Percentiles rank a stretch among this genome's conserved stretches.
These are phyloP conservation scores for Monotropa hypopitys DNA, from an alignment of 179 eudicot species.

Conservation along the genomic window DNA sequence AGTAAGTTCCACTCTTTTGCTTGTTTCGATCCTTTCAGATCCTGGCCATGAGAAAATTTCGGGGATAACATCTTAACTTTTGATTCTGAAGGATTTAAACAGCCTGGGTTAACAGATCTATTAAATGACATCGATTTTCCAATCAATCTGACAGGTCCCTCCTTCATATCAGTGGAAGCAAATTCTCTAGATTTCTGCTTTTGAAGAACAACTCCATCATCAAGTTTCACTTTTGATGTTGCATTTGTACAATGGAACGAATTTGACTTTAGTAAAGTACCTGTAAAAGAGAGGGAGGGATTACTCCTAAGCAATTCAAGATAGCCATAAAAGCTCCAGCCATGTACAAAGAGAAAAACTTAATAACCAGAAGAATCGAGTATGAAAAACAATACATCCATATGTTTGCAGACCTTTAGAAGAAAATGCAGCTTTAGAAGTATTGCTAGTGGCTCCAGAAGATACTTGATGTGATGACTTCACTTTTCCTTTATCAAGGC, in stretches of 20 bases:
- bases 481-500: slow-evolving; percentile 37
- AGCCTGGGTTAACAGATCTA: slow-evolving; percentile 32
- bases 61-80: slow-evolving; percentile 81
- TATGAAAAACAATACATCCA: slow-evolving; percentile 17
- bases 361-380: neutral
- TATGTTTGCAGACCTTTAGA: slow-evolving; percentile 21
- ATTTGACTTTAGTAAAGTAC: slow-evolving; percentile 57
- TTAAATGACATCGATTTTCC: slow-evolving; percentile 71
- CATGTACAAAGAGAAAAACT: neutral
- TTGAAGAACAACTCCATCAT: slow-evolving; percentile 48
- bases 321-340: neutral
- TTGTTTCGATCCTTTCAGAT: slow-evolving; percentile 43
- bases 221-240: slow-evolving; percentile 48
- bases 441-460: slow-evolving; percentile 25
- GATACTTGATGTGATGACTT: slow-evolving; percentile 31
- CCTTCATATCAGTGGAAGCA: slow-evolving; percentile 34
- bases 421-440: slow-evolving; percentile 33
- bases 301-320: neutral
- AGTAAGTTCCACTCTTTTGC: slow-evolving; percentile 38
- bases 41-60: slow-evolving; percentile 45
- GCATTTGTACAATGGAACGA: slow-evolving; percentile 50
- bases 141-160: slow-evolving; percentile 32
- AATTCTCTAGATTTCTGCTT: slow-evolving; percentile 41
- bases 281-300: slow-evolving; percentile 29
- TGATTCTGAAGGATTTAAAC: slow-evolving; percentile 37